Conservation (phyloP, 495 filamentous ascomycete species). For the Thermothielavioides terrestris region DNA sequence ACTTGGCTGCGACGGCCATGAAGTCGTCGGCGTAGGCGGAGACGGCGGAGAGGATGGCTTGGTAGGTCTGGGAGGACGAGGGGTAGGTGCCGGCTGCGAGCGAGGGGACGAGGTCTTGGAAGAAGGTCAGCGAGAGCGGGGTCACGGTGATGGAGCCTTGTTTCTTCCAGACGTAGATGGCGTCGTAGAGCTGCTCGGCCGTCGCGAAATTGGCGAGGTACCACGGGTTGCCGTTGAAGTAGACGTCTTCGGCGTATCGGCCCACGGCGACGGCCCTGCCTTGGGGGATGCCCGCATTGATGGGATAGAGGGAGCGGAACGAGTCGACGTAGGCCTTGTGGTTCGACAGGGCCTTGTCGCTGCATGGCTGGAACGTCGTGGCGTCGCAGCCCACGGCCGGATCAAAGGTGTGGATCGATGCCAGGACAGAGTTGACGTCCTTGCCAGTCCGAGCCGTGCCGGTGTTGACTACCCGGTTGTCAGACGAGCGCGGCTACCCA, state of each 20-base stretch:
- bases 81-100: constrained; percentile 44
- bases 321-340: constrained; percentile 56
- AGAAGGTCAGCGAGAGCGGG: constrained; percentile 48
- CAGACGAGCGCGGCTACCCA: too few species aligned
- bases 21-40: constrained; percentile 58
- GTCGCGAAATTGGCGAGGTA: constrained; percentile 55
- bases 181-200: constrained; percentile 59
- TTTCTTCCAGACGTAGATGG: constrained; percentile 50
- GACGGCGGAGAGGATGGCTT: constrained; percentile 44
- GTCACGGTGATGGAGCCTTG: constrained; percentile 46
- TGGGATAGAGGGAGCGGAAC: constrained; percentile 49
- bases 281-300: constrained; percentile 45
- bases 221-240: constrained; percentile 60
- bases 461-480: constrained; percentile 21
- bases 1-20: constrained; percentile 44
- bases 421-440: constrained; percentile 57
- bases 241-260: constrained; percentile 60
- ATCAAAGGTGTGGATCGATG: constrained; percentile 56
- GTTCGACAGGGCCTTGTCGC: constrained; percentile 51
- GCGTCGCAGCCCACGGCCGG: constrained; percentile 48
- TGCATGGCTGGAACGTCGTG: constrained; percentile 55
- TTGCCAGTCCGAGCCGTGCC: constrained; percentile 45
- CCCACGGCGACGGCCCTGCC: constrained; percentile 54
- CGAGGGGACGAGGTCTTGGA: constrained; percentile 42
- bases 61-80: constrained; percentile 39